A percentile compares a stretch with the other conserved stretches of the same genome.
Evolutionary conservation across 352 stramenopile species (phyloP).

Genomic region (Phytopythium sindhum): DNA sequence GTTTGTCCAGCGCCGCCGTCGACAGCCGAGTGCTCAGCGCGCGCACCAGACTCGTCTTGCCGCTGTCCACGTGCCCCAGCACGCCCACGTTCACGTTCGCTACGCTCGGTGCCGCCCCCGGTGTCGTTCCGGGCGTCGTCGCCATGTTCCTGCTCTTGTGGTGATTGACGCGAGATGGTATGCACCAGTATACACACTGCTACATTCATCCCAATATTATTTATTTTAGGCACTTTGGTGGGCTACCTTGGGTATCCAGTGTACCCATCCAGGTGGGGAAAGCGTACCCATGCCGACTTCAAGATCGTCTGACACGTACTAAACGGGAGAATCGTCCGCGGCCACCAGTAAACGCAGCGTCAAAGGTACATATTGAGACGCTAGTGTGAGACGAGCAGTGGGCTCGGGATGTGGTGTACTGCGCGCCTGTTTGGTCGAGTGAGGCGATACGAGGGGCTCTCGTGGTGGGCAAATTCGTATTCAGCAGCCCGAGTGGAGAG

Average conservation of each 20-base stretch:
- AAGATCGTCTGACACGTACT: not conserved
- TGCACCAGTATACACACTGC: not conserved
- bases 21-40: conserved; percentile 96
- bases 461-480: not conserved
- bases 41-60: conserved; percentile 97
- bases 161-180: not conserved
- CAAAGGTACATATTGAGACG: not conserved
- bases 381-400: not conserved
- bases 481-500: not conserved
- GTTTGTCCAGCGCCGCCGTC: conserved; percentile 98
- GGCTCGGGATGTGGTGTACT: not conserved
- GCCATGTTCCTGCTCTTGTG: not conserved
- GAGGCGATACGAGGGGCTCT: too few species aligned
- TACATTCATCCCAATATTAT: not conserved
- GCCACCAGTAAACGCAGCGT: not conserved
- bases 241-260: not conserved
- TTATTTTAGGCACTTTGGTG: not conserved
- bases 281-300: not conserved
- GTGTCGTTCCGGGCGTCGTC: too few species aligned
- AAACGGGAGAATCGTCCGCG: not conserved
- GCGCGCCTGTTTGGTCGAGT: too few species aligned
- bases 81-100: conserved; percentile 98
- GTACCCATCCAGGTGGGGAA: not conserved
- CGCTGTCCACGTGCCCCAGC: conserved; percentile 97
- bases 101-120: too few species aligned